Evolutionary conservation across 805 yeast species (phyloP).

Genomic region (Saccharomyces mikatae): DNA sequence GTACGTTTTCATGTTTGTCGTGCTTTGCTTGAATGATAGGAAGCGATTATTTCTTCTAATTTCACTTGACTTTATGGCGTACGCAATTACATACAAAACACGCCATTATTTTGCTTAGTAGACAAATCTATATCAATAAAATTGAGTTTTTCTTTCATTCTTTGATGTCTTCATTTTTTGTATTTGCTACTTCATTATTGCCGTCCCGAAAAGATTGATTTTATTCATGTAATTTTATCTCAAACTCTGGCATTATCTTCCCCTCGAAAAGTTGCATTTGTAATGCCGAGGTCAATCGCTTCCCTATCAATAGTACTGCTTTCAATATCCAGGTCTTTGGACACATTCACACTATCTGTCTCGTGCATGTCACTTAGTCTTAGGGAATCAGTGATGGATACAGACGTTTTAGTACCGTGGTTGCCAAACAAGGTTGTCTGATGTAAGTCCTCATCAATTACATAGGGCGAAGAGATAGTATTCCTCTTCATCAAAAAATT

Average conservation of each 20-base stretch:
- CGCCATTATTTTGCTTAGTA: background rate
- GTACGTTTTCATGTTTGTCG: background rate
- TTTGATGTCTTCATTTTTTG: background rate
- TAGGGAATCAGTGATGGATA: background rate
- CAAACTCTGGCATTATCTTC: background rate
- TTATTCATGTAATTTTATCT: background rate
- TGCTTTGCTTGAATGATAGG: background rate
- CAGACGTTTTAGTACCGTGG: background rate
- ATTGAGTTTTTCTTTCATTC: background rate
- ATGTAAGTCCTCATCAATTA: conserved; percentile 9
- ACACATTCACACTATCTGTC: background rate
- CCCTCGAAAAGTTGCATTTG: background rate
- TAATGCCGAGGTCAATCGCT: background rate
- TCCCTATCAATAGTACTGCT: background rate
- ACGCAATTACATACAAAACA: background rate
- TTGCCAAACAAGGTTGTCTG: conserved; percentile 16
- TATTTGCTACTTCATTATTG: background rate
- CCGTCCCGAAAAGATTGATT: background rate
- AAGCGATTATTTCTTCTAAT: background rate
- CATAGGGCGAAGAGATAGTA: conserved; percentile 5
- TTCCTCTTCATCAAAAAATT: conserved; percentile 10
- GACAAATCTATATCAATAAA: background rate
- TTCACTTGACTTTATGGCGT: background rate
- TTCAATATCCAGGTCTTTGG: background rate
- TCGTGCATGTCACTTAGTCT: background rate